Percentiles rank a stretch among this genome's conserved stretches.
Conservation (phyloP, 1,284 basidiomycete species). For the Leucocoprinus gongylophorus region DNA sequence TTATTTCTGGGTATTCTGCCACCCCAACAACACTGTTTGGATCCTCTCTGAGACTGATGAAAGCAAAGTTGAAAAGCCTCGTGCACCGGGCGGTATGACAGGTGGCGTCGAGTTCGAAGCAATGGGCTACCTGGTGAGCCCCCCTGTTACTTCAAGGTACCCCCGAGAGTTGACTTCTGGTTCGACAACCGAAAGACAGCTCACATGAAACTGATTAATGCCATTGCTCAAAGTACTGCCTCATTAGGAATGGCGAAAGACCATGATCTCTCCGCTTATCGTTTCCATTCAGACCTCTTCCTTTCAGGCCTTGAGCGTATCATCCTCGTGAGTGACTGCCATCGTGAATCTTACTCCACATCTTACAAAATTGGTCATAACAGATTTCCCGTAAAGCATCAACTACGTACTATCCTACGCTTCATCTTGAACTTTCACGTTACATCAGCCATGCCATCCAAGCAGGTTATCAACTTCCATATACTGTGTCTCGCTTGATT, state of each 20-base stretch:
- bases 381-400: conserved; percentile 92
- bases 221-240: conserved; percentile 56
- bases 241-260: conserved; percentile 59
- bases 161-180: conserved; percentile 14
- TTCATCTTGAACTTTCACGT: conserved; percentile 86
- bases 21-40: conserved; percentile 91
- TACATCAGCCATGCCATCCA: conserved; percentile 63
- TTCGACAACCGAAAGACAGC: conserved; percentile 50
- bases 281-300: conserved; percentile 81
- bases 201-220: conserved; percentile 80
- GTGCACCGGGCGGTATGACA: conserved; percentile 96
- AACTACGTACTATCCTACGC: conserved; percentile 83
- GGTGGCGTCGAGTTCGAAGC: conserved; percentile 98
- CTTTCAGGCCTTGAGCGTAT: conserved; percentile 83
- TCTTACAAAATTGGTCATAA: neutral
- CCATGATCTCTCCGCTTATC: conserved; percentile 66
- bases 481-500: conserved; percentile 63
- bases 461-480: conserved; percentile 70
- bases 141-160: conserved; percentile 1
- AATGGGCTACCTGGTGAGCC: conserved; percentile 85
- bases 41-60: conserved; percentile 76
- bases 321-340: conserved; percentile 46
- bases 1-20: conserved; percentile 99
- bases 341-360: neutral
- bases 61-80: conserved; percentile 78